Evolutionary conservation across 768 basidiomycete genomes (phyloP), one percentile per base, ranked within the genome.

Genomic region (Pulveroboletus sp.): DNA sequence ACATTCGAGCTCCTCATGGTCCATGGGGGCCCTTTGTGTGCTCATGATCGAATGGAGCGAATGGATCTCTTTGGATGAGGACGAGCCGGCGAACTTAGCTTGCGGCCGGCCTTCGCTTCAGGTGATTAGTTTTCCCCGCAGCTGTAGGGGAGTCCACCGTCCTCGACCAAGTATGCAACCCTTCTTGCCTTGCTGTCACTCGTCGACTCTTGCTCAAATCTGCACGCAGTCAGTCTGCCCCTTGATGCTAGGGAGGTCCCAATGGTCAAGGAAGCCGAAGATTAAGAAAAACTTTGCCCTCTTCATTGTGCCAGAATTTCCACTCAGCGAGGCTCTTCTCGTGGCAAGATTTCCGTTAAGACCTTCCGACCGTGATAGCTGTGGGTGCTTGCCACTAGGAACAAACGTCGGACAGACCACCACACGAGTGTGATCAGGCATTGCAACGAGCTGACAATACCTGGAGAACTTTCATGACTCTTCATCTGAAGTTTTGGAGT

Each of bases 201-300:
- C 37, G 35, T 47, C 31, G 15, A 38, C 1, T 14, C 26, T 1
- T 58, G 43, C 17, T 46, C 41, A 1, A 11, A 37, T 2, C 27
- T 61, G 17, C 1, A 15, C 5, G 27, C 14, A 3, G 12, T 57
- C 41, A 32, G 18, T 18, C 35, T 58, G 0, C 39, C 50, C 3
- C 31, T 60, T 15, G 59, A 60, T 14, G 59, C 56, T 8, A 45
- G 45, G 33, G 4, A 57, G 5, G 39, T 61, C 5, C 59, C 56
- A 15, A 27, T 17, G 35, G 24, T 33, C 18, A 6, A 46, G 12
- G 49, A 39, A 2, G 15, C 31, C 21, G 27, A 38, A 5, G 15
- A 8, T 21, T 21, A 12, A 44, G 12, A 49, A 47, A 5, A 2
- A 35, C 7, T 46, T 59, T 27, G 11, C 8, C 2, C 18, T 4